Conservation (phyloP, 371 early-diverging fungal species). For the Mortierella sp. region DNA sequence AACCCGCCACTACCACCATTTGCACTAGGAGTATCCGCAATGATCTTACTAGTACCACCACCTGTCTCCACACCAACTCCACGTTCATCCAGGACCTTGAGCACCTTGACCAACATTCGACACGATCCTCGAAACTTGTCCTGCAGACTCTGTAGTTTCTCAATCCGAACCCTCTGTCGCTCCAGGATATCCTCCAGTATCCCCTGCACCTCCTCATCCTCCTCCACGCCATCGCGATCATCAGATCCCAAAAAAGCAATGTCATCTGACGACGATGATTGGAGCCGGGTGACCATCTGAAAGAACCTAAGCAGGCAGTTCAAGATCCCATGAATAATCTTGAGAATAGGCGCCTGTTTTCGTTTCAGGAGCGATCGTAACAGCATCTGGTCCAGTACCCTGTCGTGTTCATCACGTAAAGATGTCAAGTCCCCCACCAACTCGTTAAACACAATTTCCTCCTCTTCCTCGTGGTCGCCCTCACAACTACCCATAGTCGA, state of each 20-base stretch:
- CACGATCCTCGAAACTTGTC: constrained; percentile 56
- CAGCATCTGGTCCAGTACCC: constrained; percentile 66
- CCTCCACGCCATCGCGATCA: neutral
- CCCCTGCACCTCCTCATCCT: neutral
- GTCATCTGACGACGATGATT: constrained; percentile 25
- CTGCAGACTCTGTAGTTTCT: constrained; percentile 37
- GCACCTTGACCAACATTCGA: constrained; percentile 55
- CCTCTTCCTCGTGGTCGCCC: neutral
- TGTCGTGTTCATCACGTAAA: constrained; percentile 62
- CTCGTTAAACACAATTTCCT: constrained; percentile 42
- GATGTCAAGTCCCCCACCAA: constrained; percentile 57
- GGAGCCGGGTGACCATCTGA: constrained; percentile 26
- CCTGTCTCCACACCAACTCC: constrained; percentile 55
- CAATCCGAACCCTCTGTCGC: constrained; percentile 10
- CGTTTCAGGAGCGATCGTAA: constrained; percentile 65
- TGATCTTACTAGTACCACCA: neutral
- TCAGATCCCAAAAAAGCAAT: neutral
- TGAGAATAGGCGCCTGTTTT: constrained; percentile 61
- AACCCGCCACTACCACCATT: constrained; percentile 6
- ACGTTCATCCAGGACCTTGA: constrained; percentile 60
- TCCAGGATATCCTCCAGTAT: neutral
- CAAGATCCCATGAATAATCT: constrained; percentile 57
- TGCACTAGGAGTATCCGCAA: neutral
- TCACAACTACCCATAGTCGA: neutral
- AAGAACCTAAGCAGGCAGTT: constrained; percentile 59